Evolutionary conservation across 306 rosid genomes (phyloP).

Genomic region (Inga leiocalycina): DNA sequence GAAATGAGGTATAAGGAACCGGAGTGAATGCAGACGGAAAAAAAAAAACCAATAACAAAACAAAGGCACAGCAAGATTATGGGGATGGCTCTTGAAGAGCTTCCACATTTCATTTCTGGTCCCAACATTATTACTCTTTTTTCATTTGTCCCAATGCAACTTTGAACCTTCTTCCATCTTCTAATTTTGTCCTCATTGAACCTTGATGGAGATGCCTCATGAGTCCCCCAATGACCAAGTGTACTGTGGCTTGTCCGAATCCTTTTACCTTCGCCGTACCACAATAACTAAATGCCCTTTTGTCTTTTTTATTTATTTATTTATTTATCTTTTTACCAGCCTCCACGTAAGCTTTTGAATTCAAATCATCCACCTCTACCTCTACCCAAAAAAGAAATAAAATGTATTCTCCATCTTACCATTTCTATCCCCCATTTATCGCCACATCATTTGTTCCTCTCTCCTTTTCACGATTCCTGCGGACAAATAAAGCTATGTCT

Average conservation of each 20-base stretch:
- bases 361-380: background rate
- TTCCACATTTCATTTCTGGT: background rate
- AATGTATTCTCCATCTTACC: background rate
- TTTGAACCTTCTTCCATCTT: background rate
- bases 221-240: background rate
- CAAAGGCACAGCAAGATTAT: background rate
- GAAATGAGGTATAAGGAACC: background rate
- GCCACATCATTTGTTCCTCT: constrained; percentile 37
- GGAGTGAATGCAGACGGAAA: no score
- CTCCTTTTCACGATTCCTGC: constrained; percentile 38
- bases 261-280: background rate
- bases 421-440: background rate
- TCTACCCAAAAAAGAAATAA: background rate
- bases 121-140: background rate
- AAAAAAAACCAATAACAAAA: background rate
- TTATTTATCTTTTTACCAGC: no score
- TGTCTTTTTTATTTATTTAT: background rate
- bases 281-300: background rate
- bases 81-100: background rate
- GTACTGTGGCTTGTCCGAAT: constrained; percentile 40
- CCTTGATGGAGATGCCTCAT: background rate
- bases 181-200: background rate
- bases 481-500: constrained; percentile 33
- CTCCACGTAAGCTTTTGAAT: constrained; percentile 7
- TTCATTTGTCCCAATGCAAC: background rate